Evolutionary conservation across 768 basidiomycete genomes (phyloP), one percentile per base, ranked within the genome.

Genomic region (Naematelia encephala): DNA sequence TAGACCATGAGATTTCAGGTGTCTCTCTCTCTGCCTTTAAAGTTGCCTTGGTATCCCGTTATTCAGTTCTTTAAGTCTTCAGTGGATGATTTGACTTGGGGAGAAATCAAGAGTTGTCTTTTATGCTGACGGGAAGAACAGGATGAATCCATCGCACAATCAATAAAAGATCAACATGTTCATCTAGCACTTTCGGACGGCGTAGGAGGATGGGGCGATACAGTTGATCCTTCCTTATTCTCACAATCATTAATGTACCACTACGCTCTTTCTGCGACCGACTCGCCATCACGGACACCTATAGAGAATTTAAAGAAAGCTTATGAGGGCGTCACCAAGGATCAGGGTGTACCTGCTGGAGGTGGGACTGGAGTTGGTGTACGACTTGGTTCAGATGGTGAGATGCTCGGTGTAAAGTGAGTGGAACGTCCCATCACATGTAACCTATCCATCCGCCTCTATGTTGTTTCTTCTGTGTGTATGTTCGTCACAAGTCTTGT

Each of bases 191-290:
- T 96, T 3, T 89, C 91, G 39, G 92, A 97, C 67, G 92, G 92
- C 19, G 91, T 96, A 3, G 91, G 91, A 1, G 91, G 92, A 19
- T 97, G 93, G 93, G 82, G 49, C 84, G 86, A 34, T 83, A 84
- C 25, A 88, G 83, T 90, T 53, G 91, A 96, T 77, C 90, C 90
- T 0, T 86, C 90, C 0, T 79, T 93, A 46, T 97, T 93, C 79
- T 86, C 91, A 1, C 92, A 96, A 78, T 84, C 89, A 0, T 80
- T 97, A 51, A 91, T 93, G 88, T 92, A 86, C 76, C 86, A 89
- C 76, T 72, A 74, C 46, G 56, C 67, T 46, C 49, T 58, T 11
- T 49, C 64, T 8, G 57, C 55, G 56, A 50, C 23, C 16, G 54
- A 19, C 12, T 57, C 19, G 56, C 67, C 45, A 34, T 62, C 63